Base-by-base conservation (phyloP, 2,329 filamentous ascomycete genomes). In the Neoascochyta sp. region DNA sequence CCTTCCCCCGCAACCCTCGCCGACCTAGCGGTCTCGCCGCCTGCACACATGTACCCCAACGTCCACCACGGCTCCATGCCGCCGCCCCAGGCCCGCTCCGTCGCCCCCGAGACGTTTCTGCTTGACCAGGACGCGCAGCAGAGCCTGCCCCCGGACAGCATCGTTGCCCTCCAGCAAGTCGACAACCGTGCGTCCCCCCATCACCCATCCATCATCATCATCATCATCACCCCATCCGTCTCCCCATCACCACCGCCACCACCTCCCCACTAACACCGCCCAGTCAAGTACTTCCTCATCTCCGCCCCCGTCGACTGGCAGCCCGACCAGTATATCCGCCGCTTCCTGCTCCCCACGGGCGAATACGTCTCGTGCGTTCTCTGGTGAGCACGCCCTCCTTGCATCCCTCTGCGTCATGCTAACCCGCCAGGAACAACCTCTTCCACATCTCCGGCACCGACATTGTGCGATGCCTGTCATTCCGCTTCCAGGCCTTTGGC, bases 221-320 rank as follows among this genome's bases (percentile, higher is more conserved):
- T 21, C n/a, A n/a, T n/a, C n/a, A n/a, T n/a, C n/a, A n/a, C n/a
- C n/a, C 13, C 18, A 20, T 22, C 18, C 24, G 29, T 38, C 30
- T 19, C 21, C 31, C 32, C 24, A n/a, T n/a, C n/a, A n/a, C 36
- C 36, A 16, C 18, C 26, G 16, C 16, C 36, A 25, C 38, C 35
- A 14, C 18, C 25, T 12, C 16, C 36, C 25, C 35, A 35, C 65
- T 68, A 39, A 68, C 56, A 15, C 30, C 25, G 10, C 17, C 34
- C 62, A 95, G 89, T 98, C 58, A 98, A 98, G 78, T 98, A 96
- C 70, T 98, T 98, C 68, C 84, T 98, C 68, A 94, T 98, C 54
- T 98, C 92, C 24, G 92, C 92, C 22, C 92, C 92, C 20, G 92
- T 96, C 49, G 92, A 98, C 70, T 98, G 92, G 92, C 85, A 86